Percentiles rank a stretch among this genome's conserved stretches.
phyloP scores from a whole-genome alignment of 2,329 filamentous ascomycete species.

The Scedosporium aurantiacum region DNA sequence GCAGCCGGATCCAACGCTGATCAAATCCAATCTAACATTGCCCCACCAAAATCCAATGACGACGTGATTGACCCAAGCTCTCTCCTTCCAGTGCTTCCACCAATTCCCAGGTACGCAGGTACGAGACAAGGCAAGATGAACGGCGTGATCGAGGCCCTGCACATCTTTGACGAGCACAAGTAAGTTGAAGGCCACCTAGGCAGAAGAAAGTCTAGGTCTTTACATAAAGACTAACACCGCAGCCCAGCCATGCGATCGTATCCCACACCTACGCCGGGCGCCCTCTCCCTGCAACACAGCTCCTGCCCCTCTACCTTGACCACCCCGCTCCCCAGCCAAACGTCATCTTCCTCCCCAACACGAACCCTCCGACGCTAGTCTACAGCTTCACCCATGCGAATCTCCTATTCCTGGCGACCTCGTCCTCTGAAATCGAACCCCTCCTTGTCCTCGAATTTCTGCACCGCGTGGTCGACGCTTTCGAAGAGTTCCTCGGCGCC shows the following conservation, averaged over 20 bases:
- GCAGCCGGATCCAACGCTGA: not conserved
- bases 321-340: conserved; percentile 73
- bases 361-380: conserved; percentile 74
- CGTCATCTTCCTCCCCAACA: conserved; percentile 72
- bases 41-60: conserved; percentile 2
- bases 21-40: not conserved
- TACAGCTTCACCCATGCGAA: conserved; percentile 84
- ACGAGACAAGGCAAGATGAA: conserved; percentile 48
- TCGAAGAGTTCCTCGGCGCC: conserved; percentile 88
- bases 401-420: conserved; percentile 73
- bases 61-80: not conserved
- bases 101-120: not conserved
- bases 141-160: conserved; percentile 84
- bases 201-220: not conserved
- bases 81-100: not conserved
- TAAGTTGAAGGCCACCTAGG: conserved; percentile 28
- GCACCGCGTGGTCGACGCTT: conserved; percentile 79
- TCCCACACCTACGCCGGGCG: conserved; percentile 81
- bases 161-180: conserved; percentile 96
- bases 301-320: conserved; percentile 79
- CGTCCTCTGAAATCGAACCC: conserved; percentile 79
- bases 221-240: conserved; percentile 13
- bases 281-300: conserved; percentile 61
- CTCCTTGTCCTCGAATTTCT: conserved; percentile 88
- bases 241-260: conserved; percentile 63